Percentiles rank a stretch among this genome's conserved stretches.
Conservation (phyloP, 1,139 yeast genomes). For the Yarrowia galli region DNA sequence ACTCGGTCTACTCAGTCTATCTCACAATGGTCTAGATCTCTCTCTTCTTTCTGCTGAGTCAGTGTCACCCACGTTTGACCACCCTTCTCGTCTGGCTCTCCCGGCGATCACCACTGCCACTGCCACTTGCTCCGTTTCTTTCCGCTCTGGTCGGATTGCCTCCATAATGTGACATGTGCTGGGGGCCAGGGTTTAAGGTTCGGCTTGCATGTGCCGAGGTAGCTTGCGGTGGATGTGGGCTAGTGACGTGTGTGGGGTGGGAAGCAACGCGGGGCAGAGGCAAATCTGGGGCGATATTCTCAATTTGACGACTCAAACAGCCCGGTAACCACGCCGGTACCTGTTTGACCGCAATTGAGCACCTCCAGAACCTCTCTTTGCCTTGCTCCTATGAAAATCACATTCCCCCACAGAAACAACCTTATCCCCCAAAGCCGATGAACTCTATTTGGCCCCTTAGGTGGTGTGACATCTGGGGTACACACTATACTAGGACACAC, state of each 20-base stretch:
- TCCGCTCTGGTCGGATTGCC: constrained; percentile 18
- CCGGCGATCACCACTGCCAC: constrained; percentile 17
- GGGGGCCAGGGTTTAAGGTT: constrained; percentile 1
- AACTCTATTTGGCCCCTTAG: constrained; percentile 22
- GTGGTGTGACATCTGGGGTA: constrained; percentile 38
- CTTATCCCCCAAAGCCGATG: constrained; percentile 32
- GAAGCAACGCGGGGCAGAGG: too few relatives aligned
- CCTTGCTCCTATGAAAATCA: constrained; percentile 27
- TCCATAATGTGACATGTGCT: constrained; percentile 34
- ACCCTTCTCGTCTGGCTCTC: not conserved
- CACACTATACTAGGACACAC: not conserved
- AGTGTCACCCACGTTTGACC: not conserved
- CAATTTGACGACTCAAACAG: not conserved
- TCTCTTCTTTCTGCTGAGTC: not conserved
- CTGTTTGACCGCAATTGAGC: not conserved
- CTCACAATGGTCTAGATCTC: not conserved
- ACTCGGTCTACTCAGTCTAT: not conserved
- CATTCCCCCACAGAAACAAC: constrained; percentile 30
- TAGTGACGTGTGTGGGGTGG: not conserved
- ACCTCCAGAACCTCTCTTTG: not conserved
- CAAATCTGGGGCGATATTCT: too few relatives aligned
- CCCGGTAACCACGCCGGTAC: too few relatives aligned
- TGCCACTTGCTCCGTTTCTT: constrained; percentile 35
- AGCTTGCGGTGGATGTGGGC: not conserved
- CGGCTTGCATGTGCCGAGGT: constrained; percentile 35